A percentile compares a stretch with the other conserved stretches of the same genome.
These are phyloP conservation scores for Orbilia blumenaviensis DNA, from an alignment of 2,329 filamentous ascomycete genomes.

Conservation along the genomic window DNA sequence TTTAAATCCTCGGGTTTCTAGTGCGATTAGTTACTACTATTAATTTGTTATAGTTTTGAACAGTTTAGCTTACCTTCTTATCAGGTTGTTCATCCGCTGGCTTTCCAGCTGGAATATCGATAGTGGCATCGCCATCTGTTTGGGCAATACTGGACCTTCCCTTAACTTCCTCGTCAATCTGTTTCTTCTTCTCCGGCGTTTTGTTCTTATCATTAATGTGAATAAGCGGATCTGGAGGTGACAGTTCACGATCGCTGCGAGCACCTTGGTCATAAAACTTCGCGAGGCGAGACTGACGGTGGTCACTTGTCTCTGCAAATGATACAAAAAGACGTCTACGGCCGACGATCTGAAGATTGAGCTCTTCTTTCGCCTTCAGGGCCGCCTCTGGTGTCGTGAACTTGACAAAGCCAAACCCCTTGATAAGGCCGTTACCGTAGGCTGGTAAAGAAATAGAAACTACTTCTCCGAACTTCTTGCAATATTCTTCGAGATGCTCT, in stretches of 20 bases:
- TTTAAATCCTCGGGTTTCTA: not conserved
- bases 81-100: not conserved
- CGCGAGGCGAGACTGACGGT: slow-evolving; percentile 56
- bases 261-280: slow-evolving; percentile 46
- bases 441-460: slow-evolving; percentile 94
- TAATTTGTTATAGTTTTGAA: slow-evolving; percentile 16
- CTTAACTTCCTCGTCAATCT: not conserved
- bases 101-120: slow-evolving; percentile 22
- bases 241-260: not conserved
- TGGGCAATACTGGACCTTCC: not conserved
- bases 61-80: not conserved
- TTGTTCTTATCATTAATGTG: not conserved
- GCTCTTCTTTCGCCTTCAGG: slow-evolving; percentile 82
- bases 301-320: slow-evolving; percentile 57
- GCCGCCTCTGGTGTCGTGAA: slow-evolving; percentile 91
- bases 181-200: not conserved
- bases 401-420: slow-evolving; percentile 95
- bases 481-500: slow-evolving; percentile 89
- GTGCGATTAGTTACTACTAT: not conserved
- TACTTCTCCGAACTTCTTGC: slow-evolving; percentile 89
- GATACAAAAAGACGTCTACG: slow-evolving; percentile 57
- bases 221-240: slow-evolving; percentile 14
- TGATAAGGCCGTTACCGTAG: slow-evolving; percentile 88
- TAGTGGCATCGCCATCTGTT: slow-evolving; percentile 31
- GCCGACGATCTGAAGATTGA: slow-evolving; percentile 73